These are phyloP conservation scores for Hysterium pulicare DNA, from an alignment of 2,329 filamentous ascomycete genomes.

Conservation along the genomic window DNA sequence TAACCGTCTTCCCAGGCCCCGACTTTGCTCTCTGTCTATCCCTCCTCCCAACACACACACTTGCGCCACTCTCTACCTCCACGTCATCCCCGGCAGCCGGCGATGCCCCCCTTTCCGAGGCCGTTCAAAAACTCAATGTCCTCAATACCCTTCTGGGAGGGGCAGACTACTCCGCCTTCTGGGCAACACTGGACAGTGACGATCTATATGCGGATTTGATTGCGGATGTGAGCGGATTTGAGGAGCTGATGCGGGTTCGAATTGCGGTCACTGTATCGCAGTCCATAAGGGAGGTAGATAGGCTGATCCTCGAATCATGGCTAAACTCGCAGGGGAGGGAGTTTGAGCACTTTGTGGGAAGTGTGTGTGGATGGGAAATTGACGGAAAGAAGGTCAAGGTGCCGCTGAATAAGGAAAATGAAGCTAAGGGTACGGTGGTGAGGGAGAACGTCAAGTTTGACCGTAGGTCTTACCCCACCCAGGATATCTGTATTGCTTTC, in stretches of 20 bases:
- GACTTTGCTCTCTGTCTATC: constrained; percentile 94
- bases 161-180: constrained; percentile 89
- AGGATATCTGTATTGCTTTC: not conserved
- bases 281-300: constrained; percentile 71
- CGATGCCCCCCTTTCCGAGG: constrained; percentile 74
- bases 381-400: constrained; percentile 67
- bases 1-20: constrained; percentile 93
- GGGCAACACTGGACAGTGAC: constrained; percentile 86
- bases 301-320: constrained; percentile 48
- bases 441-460: constrained; percentile 92
- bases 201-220: constrained; percentile 94
- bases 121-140: constrained; percentile 78
- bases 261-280: constrained; percentile 87
- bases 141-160: constrained; percentile 86
- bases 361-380: constrained; percentile 75
- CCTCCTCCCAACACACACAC: constrained; percentile 81
- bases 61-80: constrained; percentile 56
- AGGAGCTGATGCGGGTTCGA: constrained; percentile 85
- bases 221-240: constrained; percentile 90
- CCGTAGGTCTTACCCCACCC: constrained; percentile 43
- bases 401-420: constrained; percentile 82
- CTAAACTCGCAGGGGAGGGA: constrained; percentile 45
- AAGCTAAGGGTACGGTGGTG: constrained; percentile 93
- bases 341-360: constrained; percentile 50
- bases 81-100: constrained; percentile 52